These are phyloP conservation scores for Jamesozyma hellenica DNA, from an alignment of 805 yeast species.

Conservation along the genomic window DNA sequence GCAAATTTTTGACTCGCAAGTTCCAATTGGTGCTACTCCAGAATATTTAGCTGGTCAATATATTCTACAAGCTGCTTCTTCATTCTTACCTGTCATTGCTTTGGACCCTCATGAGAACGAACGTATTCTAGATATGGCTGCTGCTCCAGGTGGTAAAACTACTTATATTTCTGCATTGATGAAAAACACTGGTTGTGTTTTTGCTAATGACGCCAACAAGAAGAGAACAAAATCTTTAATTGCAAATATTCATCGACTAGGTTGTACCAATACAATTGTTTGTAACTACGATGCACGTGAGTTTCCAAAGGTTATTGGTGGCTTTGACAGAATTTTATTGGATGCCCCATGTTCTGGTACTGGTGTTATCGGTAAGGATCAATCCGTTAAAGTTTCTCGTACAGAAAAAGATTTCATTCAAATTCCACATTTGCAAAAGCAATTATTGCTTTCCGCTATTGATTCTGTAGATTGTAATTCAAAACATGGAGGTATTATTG, in stretches of 20 bases:
- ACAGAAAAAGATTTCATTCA: conserved; percentile 94
- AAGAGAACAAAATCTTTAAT: conserved; percentile 92
- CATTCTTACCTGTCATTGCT: conserved; percentile 96
- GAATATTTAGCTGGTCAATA: conserved; percentile 97
- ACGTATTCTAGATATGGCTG: conserved; percentile 95
- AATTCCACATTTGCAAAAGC: conserved; percentile 94
- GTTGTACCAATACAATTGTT: conserved; percentile 92
- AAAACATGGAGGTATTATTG: conserved; percentile 84
- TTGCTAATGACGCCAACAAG: conserved; percentile 95
- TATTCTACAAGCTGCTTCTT: conserved; percentile 95
- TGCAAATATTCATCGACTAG: conserved; percentile 94
- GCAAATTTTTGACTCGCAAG: conserved; percentile 95
- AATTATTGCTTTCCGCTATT: conserved; percentile 83
- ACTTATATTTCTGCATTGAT: conserved; percentile 90
- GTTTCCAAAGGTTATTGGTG: conserved; percentile 96
- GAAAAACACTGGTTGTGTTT: conserved; percentile 96
- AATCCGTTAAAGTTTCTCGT: conserved; percentile 83
- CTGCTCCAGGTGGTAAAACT: conserved; percentile 99
- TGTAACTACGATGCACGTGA: conserved; percentile 98
- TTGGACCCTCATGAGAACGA: conserved; percentile 95
- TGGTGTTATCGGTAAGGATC: conserved; percentile 97
- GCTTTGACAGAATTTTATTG: conserved; percentile 85
- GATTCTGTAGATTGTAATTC: conserved; percentile 95
- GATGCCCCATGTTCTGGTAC: conserved; percentile 99
- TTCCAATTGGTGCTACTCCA: conserved; percentile 99